phyloP scores from a whole-genome alignment of 352 stramenopile genomes.

The Globisporangium polare region DNA sequence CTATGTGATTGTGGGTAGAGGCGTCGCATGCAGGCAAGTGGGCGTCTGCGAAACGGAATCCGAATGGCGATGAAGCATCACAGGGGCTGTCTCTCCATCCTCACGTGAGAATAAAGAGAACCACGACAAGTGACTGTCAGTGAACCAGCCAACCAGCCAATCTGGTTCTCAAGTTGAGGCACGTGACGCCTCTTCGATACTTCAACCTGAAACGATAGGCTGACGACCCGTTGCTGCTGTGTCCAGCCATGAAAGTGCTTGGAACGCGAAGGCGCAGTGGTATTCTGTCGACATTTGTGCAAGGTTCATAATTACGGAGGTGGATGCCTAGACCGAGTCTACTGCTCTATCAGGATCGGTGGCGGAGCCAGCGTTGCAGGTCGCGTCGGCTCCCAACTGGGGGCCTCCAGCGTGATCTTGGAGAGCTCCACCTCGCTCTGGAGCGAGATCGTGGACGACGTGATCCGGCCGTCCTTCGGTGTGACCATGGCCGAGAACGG shows the following conservation, averaged over 20 bases:
- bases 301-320: background rate
- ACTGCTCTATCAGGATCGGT: background rate
- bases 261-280: background rate
- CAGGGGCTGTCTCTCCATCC: background rate
- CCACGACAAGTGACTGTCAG: background rate
- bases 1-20: background rate
- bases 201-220: background rate
- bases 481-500: constrained; percentile 12
- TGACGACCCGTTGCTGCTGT: no score
- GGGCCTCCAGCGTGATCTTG: constrained; percentile 30
- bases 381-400: constrained; percentile 1
- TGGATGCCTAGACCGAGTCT: background rate
- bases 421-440: constrained; percentile 24
- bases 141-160: background rate
- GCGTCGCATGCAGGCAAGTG: background rate
- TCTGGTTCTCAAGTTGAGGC: no score
- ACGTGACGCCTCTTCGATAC: no score
- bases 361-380: background rate
- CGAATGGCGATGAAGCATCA: background rate
- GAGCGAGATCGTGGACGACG: background rate
- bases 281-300: background rate
- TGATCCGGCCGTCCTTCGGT: background rate
- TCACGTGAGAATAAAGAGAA: background rate
- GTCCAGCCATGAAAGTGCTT: background rate
- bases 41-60: background rate